phyloP scores from a whole-genome alignment of 1,284 basidiomycete genomes.

The Boletus semigastroideus region DNA sequence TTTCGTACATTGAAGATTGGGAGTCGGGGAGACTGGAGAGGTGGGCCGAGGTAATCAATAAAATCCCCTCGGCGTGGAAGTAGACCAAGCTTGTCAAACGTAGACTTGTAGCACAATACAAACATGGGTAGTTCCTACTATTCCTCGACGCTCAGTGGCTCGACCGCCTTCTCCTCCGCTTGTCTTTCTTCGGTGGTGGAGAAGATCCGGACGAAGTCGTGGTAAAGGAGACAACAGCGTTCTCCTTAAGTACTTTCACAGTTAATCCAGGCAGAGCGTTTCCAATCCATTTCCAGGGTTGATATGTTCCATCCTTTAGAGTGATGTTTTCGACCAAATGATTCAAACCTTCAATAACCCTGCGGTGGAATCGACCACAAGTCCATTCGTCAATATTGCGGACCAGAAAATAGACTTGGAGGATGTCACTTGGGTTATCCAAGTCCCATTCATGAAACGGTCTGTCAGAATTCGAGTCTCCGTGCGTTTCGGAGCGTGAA shows the following conservation, averaged over 20 bases:
- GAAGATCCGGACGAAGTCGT: slow-evolving; percentile 27
- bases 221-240: slow-evolving; percentile 29
- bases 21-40: slow-evolving; percentile 73
- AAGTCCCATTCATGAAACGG: slow-evolving; percentile 52
- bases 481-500: slow-evolving; percentile 24
- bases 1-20: slow-evolving; percentile 80
- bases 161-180: slow-evolving; percentile 30
- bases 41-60: slow-evolving; percentile 76
- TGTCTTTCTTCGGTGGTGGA: slow-evolving; percentile 32
- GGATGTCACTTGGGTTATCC: slow-evolving; percentile 43
- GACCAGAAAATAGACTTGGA: slow-evolving; percentile 52
- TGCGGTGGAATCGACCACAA: slow-evolving; percentile 39
- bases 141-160: slow-evolving; percentile 17
- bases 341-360: slow-evolving; percentile 41
- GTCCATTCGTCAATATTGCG: slow-evolving; percentile 57
- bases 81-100: slow-evolving; percentile 8
- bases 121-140: neutral
- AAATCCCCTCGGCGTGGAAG: slow-evolving; percentile 84
- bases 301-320: slow-evolving; percentile 34
- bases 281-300: slow-evolving; percentile 50
- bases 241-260: slow-evolving; percentile 35
- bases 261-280: slow-evolving; percentile 27
- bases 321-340: slow-evolving; percentile 37
- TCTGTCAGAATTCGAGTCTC: slow-evolving; percentile 14
- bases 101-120: slow-evolving; percentile 16